Conservation (phyloP, 495 filamentous ascomycete genomes). For the Pyronema omphalodes region DNA sequence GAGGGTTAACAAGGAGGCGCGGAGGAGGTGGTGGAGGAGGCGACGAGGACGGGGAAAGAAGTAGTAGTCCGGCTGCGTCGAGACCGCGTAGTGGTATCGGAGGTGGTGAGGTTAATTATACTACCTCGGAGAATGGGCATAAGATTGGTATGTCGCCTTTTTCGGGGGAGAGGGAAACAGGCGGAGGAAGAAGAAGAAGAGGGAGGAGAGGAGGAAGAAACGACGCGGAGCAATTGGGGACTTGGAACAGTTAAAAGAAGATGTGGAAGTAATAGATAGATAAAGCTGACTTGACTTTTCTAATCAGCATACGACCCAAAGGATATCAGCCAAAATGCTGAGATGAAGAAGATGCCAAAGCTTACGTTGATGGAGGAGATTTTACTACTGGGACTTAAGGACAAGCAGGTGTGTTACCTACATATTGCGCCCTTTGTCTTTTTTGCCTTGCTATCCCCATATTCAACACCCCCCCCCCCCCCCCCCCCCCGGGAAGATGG, state of each 20-base stretch:
- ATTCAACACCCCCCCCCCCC: not conserved
- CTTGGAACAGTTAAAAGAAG: not conserved
- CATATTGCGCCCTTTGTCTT: no score
- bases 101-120: slow-evolving; percentile 72
- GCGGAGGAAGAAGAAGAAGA: no score
- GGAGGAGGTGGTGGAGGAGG: slow-evolving; percentile 41
- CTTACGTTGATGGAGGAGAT: slow-evolving; percentile 98
- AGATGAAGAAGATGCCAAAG: slow-evolving; percentile 94
- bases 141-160: slow-evolving; percentile 42
- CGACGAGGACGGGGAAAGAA: slow-evolving; percentile 37
- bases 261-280: not conserved
- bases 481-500: not conserved
- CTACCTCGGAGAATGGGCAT: slow-evolving; percentile 73
- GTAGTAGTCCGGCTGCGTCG: slow-evolving; percentile 51
- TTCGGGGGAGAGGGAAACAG: not conserved
- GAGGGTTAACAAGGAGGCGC: slow-evolving; percentile 58
- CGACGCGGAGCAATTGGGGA: not conserved
- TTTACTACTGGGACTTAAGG: slow-evolving; percentile 81
- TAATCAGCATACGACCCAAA: slow-evolving; percentile 67
- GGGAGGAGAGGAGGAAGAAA: not conserved
- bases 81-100: slow-evolving; percentile 35
- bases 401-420: slow-evolving; percentile 64
- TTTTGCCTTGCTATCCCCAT: not conserved
- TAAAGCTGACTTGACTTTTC: not conserved
- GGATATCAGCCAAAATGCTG: slow-evolving; percentile 91